Conservation (phyloP, 2,329 filamentous ascomycete species). For the Scleromitrula shiraiana region DNA sequence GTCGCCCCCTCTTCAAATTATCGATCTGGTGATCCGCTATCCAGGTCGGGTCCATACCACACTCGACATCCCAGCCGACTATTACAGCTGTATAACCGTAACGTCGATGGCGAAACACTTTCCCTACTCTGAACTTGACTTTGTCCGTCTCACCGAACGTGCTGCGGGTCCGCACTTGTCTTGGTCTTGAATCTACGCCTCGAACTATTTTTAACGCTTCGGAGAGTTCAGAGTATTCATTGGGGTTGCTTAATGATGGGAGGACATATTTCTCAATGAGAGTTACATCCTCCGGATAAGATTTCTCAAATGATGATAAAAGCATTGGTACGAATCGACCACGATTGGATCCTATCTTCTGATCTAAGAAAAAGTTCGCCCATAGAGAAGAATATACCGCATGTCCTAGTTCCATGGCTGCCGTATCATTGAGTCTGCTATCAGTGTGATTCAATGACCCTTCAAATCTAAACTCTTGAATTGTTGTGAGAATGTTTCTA, state of each 20-base stretch:
- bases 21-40: slow-evolving; percentile 57
- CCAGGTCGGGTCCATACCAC: slow-evolving; percentile 49
- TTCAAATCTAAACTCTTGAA: slow-evolving; percentile 41
- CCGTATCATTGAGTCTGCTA: slow-evolving; percentile 27
- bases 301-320: slow-evolving; percentile 30
- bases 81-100: slow-evolving; percentile 77
- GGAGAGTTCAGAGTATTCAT: slow-evolving; percentile 33
- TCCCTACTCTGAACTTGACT: slow-evolving; percentile 65
- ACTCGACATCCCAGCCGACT: slow-evolving; percentile 67
- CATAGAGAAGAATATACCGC: slow-evolving; percentile 34
- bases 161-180: slow-evolving; percentile 33
- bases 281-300: slow-evolving; percentile 32
- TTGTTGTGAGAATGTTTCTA: slow-evolving; percentile 71
- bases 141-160: slow-evolving; percentile 22
- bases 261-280: slow-evolving; percentile 32
- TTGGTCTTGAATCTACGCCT: slow-evolving; percentile 46
- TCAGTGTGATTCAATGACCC: slow-evolving; percentile 3
- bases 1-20: slow-evolving; percentile 46
- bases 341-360: slow-evolving; percentile 18
- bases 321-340: slow-evolving; percentile 30
- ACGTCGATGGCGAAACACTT: slow-evolving; percentile 74
- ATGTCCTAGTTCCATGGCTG: slow-evolving; percentile 30
- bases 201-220: slow-evolving; percentile 48
- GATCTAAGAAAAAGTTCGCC: slow-evolving; percentile 31
- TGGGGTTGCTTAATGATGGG: slow-evolving; percentile 28